Base-by-base conservation (phyloP, 2,329 filamentous ascomycete species). In the Pyrenophora seminiperda region DNA sequence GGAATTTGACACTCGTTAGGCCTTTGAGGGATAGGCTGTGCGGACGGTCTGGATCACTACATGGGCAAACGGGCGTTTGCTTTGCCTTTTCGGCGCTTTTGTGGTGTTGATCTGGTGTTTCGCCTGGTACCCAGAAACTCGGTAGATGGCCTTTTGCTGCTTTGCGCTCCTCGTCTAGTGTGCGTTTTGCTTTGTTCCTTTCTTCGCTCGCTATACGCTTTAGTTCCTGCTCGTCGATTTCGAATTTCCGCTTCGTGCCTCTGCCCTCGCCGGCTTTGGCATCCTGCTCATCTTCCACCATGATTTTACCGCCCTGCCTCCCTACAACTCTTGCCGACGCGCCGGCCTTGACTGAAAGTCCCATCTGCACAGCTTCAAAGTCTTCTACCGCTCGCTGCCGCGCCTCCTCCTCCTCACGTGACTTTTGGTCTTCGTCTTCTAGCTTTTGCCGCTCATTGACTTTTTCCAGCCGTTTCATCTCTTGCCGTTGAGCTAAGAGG, bases 71-170 rank as follows among this genome's bases (percentile, higher is more conserved):
- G 0, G 91, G 90, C 4, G 80, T 78, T 19, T 82, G 75, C 67
- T 94, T 95, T 41, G 76, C 69, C 44, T 70, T 49, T 57, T 66
- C 59, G 2, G 58, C 51, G 37, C 63, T 76, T 38, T 82, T 82
- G 30, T 80, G 82, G 47, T 74, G 68, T 13, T 66, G 50, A 0
- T 80, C 79, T 1, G 91, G 91, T 0, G 89, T 95, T 49, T 93
- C 82, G 0, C 88, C 90, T 0, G 91, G 93, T 1, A 93, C 88
- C 94, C 93, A 97, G 75, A 97, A 97, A 0, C 91, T 95, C 0
- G 91, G 90, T 0, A 96, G 76, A 13, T 82, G 81, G 1, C 84
- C 82, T 72, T 88, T 89, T 7, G 82, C 78, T 67, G 85, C 73
- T 45, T 70, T 71, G 67, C 87, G 89, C 71, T 95, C 90, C 33